Conservation (phyloP, 257 asterid genomes). For the Fraxinus cuspidata region DNA sequence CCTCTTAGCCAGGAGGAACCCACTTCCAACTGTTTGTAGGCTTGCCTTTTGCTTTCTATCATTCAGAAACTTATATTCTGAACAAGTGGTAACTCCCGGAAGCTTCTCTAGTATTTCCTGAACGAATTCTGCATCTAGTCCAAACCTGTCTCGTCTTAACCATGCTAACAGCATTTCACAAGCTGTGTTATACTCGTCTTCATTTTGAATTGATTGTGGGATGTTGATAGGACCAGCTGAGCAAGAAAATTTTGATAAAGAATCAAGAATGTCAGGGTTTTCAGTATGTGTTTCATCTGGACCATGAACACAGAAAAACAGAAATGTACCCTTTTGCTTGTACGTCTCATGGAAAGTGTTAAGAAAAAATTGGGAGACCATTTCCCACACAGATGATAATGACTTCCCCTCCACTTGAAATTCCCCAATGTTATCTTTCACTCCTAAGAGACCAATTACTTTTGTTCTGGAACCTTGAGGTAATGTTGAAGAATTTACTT, state of each 20-base stretch:
- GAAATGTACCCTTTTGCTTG: slow-evolving; percentile 62
- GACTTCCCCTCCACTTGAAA: slow-evolving; percentile 75
- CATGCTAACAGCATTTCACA: slow-evolving; percentile 62
- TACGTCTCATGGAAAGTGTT: slow-evolving; percentile 48
- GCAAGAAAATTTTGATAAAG: slow-evolving; percentile 64
- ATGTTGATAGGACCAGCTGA: slow-evolving; percentile 40
- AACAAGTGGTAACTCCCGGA: slow-evolving; percentile 69
- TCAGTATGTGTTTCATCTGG: slow-evolving; percentile 32
- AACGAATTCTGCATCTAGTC: slow-evolving; percentile 76
- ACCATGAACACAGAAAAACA: slow-evolving; percentile 70
- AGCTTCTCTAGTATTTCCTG: slow-evolving; percentile 85
- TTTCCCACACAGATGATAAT: slow-evolving; percentile 73
- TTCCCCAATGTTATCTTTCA: slow-evolving; percentile 61
- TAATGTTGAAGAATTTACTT: slow-evolving; percentile 36
- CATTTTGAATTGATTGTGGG: slow-evolving; percentile 51
- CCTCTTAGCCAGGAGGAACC: slow-evolving; percentile 68
- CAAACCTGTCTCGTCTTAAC: slow-evolving; percentile 82
- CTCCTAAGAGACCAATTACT: slow-evolving; percentile 32
- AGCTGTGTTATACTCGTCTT: slow-evolving; percentile 47
- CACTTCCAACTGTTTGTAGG: slow-evolving; percentile 71
- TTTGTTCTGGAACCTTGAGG: slow-evolving; percentile 38
- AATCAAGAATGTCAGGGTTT: slow-evolving; percentile 36
- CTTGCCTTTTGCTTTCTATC: slow-evolving; percentile 50
- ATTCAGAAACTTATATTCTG: slow-evolving; percentile 54
- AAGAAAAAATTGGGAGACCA: slow-evolving; percentile 52